These are phyloP conservation scores for Cylindrotheca fusiformis DNA, from an alignment of 108 stramenopile species.

Conservation along the genomic window DNA sequence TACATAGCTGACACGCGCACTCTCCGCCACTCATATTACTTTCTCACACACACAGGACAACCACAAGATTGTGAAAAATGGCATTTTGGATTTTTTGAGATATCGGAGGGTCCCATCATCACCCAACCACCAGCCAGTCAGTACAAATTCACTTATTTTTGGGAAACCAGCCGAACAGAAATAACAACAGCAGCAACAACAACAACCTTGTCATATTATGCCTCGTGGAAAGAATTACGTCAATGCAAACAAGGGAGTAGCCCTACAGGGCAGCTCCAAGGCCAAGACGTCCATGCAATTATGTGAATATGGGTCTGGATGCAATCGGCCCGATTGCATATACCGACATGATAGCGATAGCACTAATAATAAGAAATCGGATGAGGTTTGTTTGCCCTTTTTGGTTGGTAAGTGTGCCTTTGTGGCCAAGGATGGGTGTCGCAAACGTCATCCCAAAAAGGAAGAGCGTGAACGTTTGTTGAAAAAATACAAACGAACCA, in stretches of 20 bases:
- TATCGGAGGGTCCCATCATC: too few relatives aligned
- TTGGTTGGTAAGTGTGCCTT: conserved; percentile 76
- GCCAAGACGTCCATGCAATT: conserved; percentile 25
- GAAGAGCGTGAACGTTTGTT: conserved; percentile 57
- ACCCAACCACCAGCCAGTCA: too few relatives aligned
- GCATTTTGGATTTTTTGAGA: too few relatives aligned
- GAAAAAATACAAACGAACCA: conserved; percentile 61
- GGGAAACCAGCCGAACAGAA: too few relatives aligned
- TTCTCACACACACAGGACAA: too few relatives aligned
- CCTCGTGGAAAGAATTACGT: conserved; percentile 56
- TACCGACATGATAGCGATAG: conserved; percentile 50
- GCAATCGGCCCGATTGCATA: conserved; percentile 69
- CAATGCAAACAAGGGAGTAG: conserved; percentile 36
- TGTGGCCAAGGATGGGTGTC: conserved; percentile 46
- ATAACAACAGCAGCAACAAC: too few relatives aligned
- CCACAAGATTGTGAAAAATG: too few relatives aligned
- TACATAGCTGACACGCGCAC: too few relatives aligned
- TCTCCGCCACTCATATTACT: too few relatives aligned
- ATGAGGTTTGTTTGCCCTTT: conserved; percentile 75
- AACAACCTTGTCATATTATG: conserved; percentile 23
- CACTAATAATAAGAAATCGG: conserved; percentile 24
- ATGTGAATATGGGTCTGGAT: conserved; percentile 68
- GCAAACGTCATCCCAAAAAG: conserved; percentile 75
- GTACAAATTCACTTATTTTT: too few relatives aligned
- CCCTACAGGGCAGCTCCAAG: conserved; percentile 19